phyloP scores from a whole-genome alignment of 1,139 yeast species.

The Saccharomyces hybrid region DNA sequence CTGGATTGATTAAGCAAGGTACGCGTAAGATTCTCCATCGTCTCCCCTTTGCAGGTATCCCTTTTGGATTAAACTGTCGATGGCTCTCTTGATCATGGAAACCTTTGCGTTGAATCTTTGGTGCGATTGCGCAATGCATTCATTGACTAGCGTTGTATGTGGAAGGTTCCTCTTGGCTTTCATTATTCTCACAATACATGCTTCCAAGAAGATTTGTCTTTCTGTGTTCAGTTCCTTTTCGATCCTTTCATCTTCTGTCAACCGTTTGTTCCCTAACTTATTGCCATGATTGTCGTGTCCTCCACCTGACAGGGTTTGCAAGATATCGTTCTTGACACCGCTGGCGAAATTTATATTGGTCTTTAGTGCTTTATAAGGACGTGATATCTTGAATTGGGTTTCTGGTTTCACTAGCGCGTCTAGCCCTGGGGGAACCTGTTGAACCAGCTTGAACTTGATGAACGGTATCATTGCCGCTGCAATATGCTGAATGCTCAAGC shows the following conservation, averaged over 20 bases:
- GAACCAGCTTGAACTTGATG: slow-evolving; percentile 66
- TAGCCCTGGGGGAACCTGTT: slow-evolving; percentile 53
- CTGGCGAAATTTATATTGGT: slow-evolving; percentile 77
- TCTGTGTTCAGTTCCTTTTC: slow-evolving; percentile 81
- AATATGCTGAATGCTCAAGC: slow-evolving; percentile 57
- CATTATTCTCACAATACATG: slow-evolving; percentile 94
- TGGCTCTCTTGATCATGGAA: slow-evolving; percentile 78
- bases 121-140: slow-evolving; percentile 79
- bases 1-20: slow-evolving; percentile 44
- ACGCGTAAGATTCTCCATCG: slow-evolving; percentile 62
- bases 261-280: slow-evolving; percentile 8
- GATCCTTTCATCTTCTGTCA: slow-evolving; percentile 66
- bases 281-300: slow-evolving; percentile 6
- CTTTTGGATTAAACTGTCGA: slow-evolving; percentile 77
- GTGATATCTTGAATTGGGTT: slow-evolving; percentile 65
- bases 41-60: slow-evolving; percentile 77
- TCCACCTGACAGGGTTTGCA: slow-evolving; percentile 9
- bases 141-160: slow-evolving; percentile 77
- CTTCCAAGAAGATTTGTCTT: slow-evolving; percentile 78
- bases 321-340: slow-evolving; percentile 64
- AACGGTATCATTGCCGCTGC: slow-evolving; percentile 73
- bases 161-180: slow-evolving; percentile 77
- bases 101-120: slow-evolving; percentile 80
- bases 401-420: slow-evolving; percentile 42
- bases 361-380: slow-evolving; percentile 79